Base-by-base conservation (phyloP, 2,329 filamentous ascomycete genomes). In the Penicillium sp. region DNA sequence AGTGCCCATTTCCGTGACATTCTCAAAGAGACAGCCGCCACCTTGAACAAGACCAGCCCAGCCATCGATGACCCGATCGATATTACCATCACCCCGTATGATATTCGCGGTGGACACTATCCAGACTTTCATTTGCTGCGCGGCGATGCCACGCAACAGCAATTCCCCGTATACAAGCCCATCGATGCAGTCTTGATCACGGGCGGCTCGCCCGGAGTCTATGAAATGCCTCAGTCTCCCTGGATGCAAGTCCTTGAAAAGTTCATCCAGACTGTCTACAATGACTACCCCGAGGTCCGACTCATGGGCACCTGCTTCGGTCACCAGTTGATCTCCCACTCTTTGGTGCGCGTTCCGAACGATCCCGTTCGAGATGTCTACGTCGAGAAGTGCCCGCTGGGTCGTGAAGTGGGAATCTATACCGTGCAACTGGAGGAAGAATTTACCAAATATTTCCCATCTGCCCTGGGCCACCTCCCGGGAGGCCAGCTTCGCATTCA, bases 231-330 rank as follows among this genome's bases (percentile, higher is more conserved):
- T 22, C 56, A 67, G 2, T 62, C 70, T 2, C 68, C 71, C 0
- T 76, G 74, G 74, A 73, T 76, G 43, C 43, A 66, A 26, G 38
- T 65, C 0, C 54, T 76, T 1, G 64, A 70, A 46, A 52, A 58
- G 1, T 76, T 70, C 28, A 61, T 76, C 25, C 63, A 65, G 6
- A 68, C 49, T 0, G 69, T 76, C 0, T 75, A 70, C 56, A 54
- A 46, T 0, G 38, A 68, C 0, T 74, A 71, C 52, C 70, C 73
- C 2, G 43, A 70, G 25, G 73, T 76, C 4, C 71, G 70, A 16
- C 61, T 75, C 6, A 70, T 76, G 51, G 74, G 74, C 8, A 74
- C 73, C 2, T 76, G 74, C 55, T 76, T 75, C 62, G 74, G 73
- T 0, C 73, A 75, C 52, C 73, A 75, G 60, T 59, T 74, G 14